Conservation (phyloP, 2,329 filamentous ascomycete genomes). For the Achaetomium macrosporum region DNA sequence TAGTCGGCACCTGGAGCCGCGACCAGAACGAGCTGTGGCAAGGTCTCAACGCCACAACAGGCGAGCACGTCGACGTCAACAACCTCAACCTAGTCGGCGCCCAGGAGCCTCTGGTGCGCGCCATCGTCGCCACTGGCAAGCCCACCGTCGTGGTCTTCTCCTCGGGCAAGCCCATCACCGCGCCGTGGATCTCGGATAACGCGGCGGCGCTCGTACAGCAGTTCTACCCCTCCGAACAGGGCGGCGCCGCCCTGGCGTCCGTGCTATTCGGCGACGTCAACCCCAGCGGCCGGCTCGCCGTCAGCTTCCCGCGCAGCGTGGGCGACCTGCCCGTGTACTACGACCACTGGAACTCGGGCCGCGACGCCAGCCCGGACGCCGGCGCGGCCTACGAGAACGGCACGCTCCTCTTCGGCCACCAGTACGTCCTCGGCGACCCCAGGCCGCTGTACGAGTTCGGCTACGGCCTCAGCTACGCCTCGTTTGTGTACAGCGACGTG, state of each 20-base stretch:
- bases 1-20: slow-evolving; percentile 70
- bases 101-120: slow-evolving; percentile 59
- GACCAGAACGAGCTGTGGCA: slow-evolving; percentile 67
- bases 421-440: slow-evolving; percentile 58
- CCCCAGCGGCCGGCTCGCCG: slow-evolving; percentile 59
- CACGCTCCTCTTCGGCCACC: slow-evolving; percentile 56
- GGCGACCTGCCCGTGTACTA: slow-evolving; percentile 66
- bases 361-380: slow-evolving; percentile 42
- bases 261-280: slow-evolving; percentile 60
- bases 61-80: slow-evolving; percentile 64
- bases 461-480: slow-evolving; percentile 60
- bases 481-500: slow-evolving; percentile 53
- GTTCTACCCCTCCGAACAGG: slow-evolving; percentile 68
- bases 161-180: slow-evolving; percentile 66
- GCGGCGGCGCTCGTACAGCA: slow-evolving; percentile 65
- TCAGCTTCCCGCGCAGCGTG: slow-evolving; percentile 62
- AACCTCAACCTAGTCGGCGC: slow-evolving; percentile 63
- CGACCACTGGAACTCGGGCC: slow-evolving; percentile 64
- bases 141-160: slow-evolving; percentile 64
- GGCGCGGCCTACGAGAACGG: slow-evolving; percentile 52
- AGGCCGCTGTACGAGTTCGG: slow-evolving; percentile 60
- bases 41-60: slow-evolving; percentile 67
- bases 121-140: slow-evolving; percentile 61
- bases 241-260: slow-evolving; percentile 60
- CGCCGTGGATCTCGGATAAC: slow-evolving; percentile 63